Base-by-base conservation (phyloP, 1,284 basidiomycete genomes). In the Apiotrichum gracile region DNA sequence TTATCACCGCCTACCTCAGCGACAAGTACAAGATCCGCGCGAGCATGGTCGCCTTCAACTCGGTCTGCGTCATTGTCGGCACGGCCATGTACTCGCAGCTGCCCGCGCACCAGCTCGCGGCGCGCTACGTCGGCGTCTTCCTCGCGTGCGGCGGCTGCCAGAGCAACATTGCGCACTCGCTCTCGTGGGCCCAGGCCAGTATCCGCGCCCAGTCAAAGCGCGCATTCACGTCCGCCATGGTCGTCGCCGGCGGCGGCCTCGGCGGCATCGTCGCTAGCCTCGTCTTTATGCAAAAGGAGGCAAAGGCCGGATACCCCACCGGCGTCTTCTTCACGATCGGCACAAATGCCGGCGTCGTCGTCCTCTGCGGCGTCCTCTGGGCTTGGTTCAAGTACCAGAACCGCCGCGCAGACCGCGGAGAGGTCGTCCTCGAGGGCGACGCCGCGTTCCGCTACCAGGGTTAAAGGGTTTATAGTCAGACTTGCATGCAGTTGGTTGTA, bases 121-220 rank as follows among this genome's bases (percentile, higher is more conserved):
- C 31, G 4, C 16, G n/a, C n/a, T n/a, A n/a, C n/a, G n/a, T n/a
- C n/a, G n/a, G n/a, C n/a, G n/a, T n/a, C n/a, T n/a, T n/a, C n/a
- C n/a, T n/a, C n/a, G n/a, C n/a, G n/a, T n/a, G n/a, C n/a, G n/a
- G 25, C 6, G 75, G 74, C 22, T 45, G 34, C 31, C 45, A 62
- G 56, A 51, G 57, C 49, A 67, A 64, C 55, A 58, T 68, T 10
- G 68, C 71, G 10, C 63, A 64, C 27, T 62, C 64, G 35, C 51
- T 69, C 33, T 58, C 65, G 10, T 72, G 68, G 60, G 62, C 64
- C 42, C 66, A 70, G 52, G 73, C 71, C 63, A 77, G 75, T 67
- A 70, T 78, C 29, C 69, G 69, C n/a, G 66, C 67, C n/a, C 70
- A 77, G 55, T 66, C 67, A 25, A 77, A 77, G 54, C 54, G 61